Percentiles rank a stretch among this genome's conserved stretches.
Evolutionary conservation across 192 early-diverging fungal genomes (phyloP).

Genomic region (Entomortierella lignicola): DNA sequence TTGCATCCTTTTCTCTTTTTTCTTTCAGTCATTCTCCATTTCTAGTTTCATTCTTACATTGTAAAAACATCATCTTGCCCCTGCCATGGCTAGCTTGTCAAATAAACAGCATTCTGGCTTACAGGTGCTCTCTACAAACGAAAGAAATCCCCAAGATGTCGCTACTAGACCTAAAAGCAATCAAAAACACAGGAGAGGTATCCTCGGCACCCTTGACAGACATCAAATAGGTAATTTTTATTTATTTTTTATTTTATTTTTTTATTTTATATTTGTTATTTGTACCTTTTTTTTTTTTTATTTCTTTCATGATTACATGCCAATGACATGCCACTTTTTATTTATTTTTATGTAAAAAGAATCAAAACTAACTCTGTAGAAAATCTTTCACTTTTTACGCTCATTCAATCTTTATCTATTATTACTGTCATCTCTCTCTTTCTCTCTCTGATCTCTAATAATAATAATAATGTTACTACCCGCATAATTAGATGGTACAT

Average conservation of each 20-base stretch:
- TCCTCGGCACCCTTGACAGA: constrained; percentile 35
- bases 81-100: background rate
- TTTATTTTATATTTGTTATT: too few relatives aligned
- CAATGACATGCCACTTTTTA: too few relatives aligned
- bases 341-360: too few relatives aligned
- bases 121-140: background rate
- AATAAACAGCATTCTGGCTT: constrained; percentile 1
- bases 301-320: too few relatives aligned
- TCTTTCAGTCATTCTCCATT: background rate
- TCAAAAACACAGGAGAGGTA: constrained; percentile 31
- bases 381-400: too few relatives aligned
- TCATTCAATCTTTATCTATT: too few relatives aligned
- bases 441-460: background rate
- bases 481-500: constrained; percentile 24
- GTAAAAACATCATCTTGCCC: background rate
- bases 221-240: constrained; percentile 46
- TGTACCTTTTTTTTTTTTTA: too few relatives aligned
- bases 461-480: too few relatives aligned
- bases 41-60: background rate
- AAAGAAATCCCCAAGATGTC: constrained; percentile 2
- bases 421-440: background rate
- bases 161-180: background rate
- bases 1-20: background rate
- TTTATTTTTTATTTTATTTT: too few relatives aligned
- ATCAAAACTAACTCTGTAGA: too few relatives aligned